A percentile compares a stretch with the other conserved stretches of the same genome.
Evolutionary conservation across 495 filamentous ascomycete genomes (phyloP).

Genomic region (Penicillium samsonianum): DNA sequence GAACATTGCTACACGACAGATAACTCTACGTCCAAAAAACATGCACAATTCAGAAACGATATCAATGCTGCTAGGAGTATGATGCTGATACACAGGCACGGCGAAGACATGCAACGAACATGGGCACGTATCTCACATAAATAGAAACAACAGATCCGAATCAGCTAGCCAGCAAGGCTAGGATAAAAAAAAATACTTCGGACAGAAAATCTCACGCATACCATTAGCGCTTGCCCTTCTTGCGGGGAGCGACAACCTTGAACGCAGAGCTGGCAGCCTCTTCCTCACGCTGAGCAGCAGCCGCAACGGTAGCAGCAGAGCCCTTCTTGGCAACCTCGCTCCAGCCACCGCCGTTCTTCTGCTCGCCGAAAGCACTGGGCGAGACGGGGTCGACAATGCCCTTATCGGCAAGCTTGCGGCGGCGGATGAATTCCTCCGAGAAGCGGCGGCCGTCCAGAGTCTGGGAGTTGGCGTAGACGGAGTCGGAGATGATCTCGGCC

Average conservation of each 20-base stretch:
- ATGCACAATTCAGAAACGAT: background rate
- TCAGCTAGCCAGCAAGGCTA: background rate
- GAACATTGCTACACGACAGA: background rate
- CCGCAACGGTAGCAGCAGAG: slow-evolving; percentile 32
- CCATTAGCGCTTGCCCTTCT: slow-evolving; percentile 79
- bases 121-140: slow-evolving; percentile 5
- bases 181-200: background rate
- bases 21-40: background rate
- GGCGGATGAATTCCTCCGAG: slow-evolving; percentile 89
- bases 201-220: slow-evolving; percentile 8
- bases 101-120: background rate
- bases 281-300: slow-evolving; percentile 51
- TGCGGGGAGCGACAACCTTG: slow-evolving; percentile 87
- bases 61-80: slow-evolving; percentile 2
- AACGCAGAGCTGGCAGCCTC: slow-evolving; percentile 64
- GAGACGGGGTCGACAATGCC: slow-evolving; percentile 66
- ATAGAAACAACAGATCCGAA: background rate
- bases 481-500: slow-evolving; percentile 78
- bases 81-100: background rate
- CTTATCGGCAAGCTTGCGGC: slow-evolving; percentile 87
- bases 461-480: slow-evolving; percentile 79
- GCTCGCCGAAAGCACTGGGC: slow-evolving; percentile 45
- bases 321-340: slow-evolving; percentile 97
- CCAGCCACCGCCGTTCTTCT: slow-evolving; percentile 71
- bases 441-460: slow-evolving; percentile 91